Evolutionary conservation across 768 basidiomycete genomes (phyloP).

Genomic region (Kockovaella imperatae): DNA sequence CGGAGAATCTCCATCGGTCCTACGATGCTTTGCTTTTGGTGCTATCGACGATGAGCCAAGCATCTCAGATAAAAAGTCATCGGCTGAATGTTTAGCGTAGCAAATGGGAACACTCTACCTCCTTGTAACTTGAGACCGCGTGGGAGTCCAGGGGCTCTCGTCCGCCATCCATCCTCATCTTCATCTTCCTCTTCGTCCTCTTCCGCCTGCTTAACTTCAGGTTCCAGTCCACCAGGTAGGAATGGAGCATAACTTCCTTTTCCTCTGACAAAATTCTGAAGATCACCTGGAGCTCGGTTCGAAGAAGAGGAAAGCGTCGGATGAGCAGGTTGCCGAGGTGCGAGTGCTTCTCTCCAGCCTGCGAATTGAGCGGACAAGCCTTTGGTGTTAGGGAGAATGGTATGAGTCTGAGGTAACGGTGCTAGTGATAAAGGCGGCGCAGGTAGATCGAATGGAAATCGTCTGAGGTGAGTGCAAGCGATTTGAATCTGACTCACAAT

Average conservation of each 20-base stretch:
- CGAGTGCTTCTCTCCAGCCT: conserved; percentile 56
- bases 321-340: conserved; percentile 44
- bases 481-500: too few relatives aligned
- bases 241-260: conserved; percentile 91
- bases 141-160: conserved; percentile 71
- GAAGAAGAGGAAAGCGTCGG: conserved; percentile 71
- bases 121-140: conserved; percentile 63
- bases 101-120: too few relatives aligned
- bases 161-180: conserved; percentile 49
- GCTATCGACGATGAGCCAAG: conserved; percentile 28
- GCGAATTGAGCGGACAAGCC: conserved; percentile 38
- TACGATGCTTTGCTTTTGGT: conserved; percentile 38
- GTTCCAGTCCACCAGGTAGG: conserved; percentile 84
- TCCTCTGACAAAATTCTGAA: conserved; percentile 78
- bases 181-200: conserved; percentile 36
- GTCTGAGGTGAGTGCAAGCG: too few relatives aligned
- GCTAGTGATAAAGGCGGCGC: conserved; percentile 49
- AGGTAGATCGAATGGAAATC: conserved; percentile 57
- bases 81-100: too few relatives aligned
- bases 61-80: conserved; percentile 38
- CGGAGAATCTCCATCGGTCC: conserved; percentile 29
- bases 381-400: conserved; percentile 27
- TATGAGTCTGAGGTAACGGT: conserved; percentile 38
- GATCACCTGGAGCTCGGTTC: conserved; percentile 71
- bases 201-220: conserved; percentile 43